phyloP scores from a whole-genome alignment of 441 rosid species.

The Arabidopsis lyrata region DNA sequence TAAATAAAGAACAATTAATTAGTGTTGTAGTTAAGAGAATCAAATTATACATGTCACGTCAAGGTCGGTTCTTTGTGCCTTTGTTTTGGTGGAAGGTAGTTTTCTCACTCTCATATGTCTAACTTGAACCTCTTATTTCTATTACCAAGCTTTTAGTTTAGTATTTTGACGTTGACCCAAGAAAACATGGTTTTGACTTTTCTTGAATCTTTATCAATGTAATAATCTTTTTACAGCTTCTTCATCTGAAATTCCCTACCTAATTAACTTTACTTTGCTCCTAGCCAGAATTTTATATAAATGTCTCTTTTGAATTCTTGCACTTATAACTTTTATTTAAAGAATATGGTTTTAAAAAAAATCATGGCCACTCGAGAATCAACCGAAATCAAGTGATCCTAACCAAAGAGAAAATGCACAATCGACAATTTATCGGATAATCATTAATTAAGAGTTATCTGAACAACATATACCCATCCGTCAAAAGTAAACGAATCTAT shows the following conservation, averaged over 20 bases:
- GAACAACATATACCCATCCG: constrained; percentile 14
- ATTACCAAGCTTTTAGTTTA: neutral
- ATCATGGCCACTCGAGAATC: neutral
- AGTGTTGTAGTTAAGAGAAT: neutral
- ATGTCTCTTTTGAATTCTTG: neutral
- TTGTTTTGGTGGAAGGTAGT: neutral
- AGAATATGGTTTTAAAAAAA: neutral
- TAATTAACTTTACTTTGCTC: constrained; percentile 6
- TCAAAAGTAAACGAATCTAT: neutral
- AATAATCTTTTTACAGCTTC: neutral
- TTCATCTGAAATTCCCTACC: neutral
- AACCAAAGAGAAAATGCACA: neutral
- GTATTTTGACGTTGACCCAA: neutral
- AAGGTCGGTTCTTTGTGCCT: neutral
- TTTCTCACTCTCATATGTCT: neutral
- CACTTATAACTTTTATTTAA: neutral
- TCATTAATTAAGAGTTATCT: neutral
- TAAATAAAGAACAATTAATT: neutral
- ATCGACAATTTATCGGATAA: neutral
- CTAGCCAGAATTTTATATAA: neutral
- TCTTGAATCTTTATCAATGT: constrained; percentile 5
- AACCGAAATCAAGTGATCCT: neutral
- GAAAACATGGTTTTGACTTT: constrained; percentile 4
- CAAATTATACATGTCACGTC: neutral
- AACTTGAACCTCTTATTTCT: neutral